Conservation (phyloP, 2,329 filamentous ascomycete species). For the Parastagonospora avenae region DNA sequence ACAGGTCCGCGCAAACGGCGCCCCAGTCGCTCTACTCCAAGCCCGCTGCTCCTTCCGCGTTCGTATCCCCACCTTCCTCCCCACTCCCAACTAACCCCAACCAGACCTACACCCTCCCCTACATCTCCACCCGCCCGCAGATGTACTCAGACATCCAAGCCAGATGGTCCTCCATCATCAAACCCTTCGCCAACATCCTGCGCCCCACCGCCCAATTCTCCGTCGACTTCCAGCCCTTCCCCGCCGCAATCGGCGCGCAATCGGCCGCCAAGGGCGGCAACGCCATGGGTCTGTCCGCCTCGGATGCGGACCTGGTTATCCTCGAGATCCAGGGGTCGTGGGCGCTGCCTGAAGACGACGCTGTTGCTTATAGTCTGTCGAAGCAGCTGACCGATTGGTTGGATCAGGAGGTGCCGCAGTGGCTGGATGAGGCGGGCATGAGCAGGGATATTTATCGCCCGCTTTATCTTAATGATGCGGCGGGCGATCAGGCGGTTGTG, state of each 20-base stretch:
- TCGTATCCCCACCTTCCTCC: conserved; percentile 9
- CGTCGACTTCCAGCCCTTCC: conserved; percentile 33
- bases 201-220: conserved; percentile 23
- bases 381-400: conserved; percentile 29
- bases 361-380: conserved; percentile 12
- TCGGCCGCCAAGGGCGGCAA: conserved; percentile 28
- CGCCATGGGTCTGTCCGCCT: conserved; percentile 27
- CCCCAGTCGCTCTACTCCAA: conserved; percentile 12
- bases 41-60: conserved; percentile 28
- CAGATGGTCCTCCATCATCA: conserved; percentile 32
- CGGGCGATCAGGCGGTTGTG: conserved; percentile 25
- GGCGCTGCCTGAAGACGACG: conserved; percentile 19
- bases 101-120: conserved; percentile 33
- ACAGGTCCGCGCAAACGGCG: conserved; percentile 22
- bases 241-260: conserved; percentile 19
- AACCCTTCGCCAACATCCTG: conserved; percentile 23
- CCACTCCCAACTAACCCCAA: neutral
- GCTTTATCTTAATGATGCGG: conserved; percentile 32
- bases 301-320: conserved; percentile 26
- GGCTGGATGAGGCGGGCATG: conserved; percentile 30
- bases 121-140: conserved; percentile 30
- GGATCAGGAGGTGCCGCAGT: conserved; percentile 23
- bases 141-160: conserved; percentile 44
- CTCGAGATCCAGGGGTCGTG: conserved; percentile 28
- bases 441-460: conserved; percentile 19